A percentile compares a stretch with the other conserved stretches of the same genome.
phyloP scores from a whole-genome alignment of 2,329 filamentous ascomycete species.

The Fusarium euwallaceae region DNA sequence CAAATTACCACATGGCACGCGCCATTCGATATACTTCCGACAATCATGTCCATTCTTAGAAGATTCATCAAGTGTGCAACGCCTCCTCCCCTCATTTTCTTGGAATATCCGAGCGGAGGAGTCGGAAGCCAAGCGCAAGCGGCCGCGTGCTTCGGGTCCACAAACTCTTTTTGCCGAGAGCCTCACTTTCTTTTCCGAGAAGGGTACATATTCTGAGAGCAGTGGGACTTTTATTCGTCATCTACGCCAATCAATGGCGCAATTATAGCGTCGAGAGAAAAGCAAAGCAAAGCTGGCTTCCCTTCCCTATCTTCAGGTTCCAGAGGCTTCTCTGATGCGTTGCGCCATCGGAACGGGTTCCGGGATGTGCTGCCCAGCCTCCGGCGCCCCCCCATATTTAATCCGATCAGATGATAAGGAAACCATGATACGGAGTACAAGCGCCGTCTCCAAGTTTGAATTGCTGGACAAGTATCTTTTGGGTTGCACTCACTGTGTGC shows the following conservation, averaged over 20 bases:
- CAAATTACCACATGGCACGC: neutral
- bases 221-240: neutral
- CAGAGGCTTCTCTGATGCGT: neutral
- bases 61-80: neutral
- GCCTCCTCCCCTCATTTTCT: neutral
- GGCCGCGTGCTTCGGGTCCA: neutral
- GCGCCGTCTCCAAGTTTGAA: neutral
- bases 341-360: constrained; percentile 23
- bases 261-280: neutral
- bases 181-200: neutral
- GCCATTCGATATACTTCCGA: neutral
- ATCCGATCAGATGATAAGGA: constrained; percentile 39
- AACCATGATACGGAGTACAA: neutral
- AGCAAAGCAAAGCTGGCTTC: too few species aligned
- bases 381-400: constrained; percentile 10
- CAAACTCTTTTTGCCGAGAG: neutral
- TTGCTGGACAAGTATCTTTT: neutral
- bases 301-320: neutral
- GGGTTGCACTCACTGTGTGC: constrained; percentile 9
- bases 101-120: neutral
- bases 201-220: neutral
- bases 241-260: neutral
- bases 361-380: constrained; percentile 8
- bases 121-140: neutral
- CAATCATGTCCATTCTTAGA: neutral